These are phyloP conservation scores for Amanita phalloides DNA, from an alignment of 768 basidiomycete species.

Conservation along the genomic window DNA sequence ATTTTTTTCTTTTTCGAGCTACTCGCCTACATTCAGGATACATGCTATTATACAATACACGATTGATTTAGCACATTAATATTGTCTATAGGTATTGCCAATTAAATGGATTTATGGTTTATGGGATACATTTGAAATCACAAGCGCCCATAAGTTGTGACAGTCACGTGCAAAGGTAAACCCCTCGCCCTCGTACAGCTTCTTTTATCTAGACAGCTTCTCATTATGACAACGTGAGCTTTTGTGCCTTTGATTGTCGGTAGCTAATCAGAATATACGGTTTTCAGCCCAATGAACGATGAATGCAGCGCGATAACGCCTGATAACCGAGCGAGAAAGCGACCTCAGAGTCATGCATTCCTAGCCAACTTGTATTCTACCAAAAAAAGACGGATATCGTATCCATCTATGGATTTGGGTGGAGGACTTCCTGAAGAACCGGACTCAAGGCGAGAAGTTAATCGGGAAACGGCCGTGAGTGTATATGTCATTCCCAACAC, in stretches of 20 bases:
- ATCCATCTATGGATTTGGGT: constrained; percentile 11
- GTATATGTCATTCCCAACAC: constrained; percentile 1
- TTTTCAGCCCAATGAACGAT: background rate
- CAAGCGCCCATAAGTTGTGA: background rate
- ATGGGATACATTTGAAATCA: background rate
- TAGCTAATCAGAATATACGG: background rate
- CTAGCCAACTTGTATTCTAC: constrained; percentile 6
- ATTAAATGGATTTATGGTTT: background rate
- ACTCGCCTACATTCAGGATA: background rate
- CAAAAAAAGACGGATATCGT: constrained; percentile 15
- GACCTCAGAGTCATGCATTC: constrained; percentile 1
- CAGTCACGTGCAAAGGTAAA: background rate
- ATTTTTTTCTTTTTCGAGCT: background rate
- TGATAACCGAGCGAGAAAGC: constrained; percentile 3
- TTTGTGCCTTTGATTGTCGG: background rate
- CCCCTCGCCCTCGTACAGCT: background rate
- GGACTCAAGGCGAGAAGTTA: background rate
- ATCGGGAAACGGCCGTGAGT: constrained; percentile 5
- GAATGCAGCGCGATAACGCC: constrained; percentile 2
- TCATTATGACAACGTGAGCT: constrained; percentile 1
- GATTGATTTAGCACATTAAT: too few species aligned
- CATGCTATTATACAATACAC: too few species aligned
- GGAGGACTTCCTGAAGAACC: constrained; percentile 6
- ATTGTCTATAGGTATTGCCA: background rate
- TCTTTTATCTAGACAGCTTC: too few species aligned